Conservation (phyloP, 306 rosid species). For the Dicorynia guianensis region DNA sequence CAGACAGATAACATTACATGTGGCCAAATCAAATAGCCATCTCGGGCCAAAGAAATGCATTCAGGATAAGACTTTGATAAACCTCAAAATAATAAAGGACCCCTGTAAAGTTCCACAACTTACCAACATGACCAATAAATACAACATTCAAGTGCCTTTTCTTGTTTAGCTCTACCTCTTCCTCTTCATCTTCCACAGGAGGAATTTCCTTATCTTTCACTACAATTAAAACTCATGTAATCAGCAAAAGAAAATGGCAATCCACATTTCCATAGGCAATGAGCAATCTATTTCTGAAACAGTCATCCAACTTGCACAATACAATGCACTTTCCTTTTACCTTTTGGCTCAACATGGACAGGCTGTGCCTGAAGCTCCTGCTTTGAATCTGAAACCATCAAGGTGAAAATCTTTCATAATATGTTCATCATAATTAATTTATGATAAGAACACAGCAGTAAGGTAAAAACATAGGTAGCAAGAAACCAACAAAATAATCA, state of each 20-base stretch:
- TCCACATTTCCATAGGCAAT: constrained; percentile 13
- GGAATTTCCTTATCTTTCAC: constrained; percentile 61
- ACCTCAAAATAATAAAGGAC: constrained; percentile 13
- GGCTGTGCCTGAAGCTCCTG: constrained; percentile 49
- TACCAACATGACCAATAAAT: constrained; percentile 97
- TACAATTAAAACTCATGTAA: constrained; percentile 47
- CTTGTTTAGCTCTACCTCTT: constrained; percentile 40
- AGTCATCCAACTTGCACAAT: constrained; percentile 17
- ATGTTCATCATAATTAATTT: constrained; percentile 24
- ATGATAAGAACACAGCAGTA: constrained; percentile 22
- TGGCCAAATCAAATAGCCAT: background rate
- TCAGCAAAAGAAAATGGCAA: constrained; percentile 35
- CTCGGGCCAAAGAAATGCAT: constrained; percentile 17
- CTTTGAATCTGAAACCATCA: constrained; percentile 58
- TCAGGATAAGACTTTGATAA: background rate
- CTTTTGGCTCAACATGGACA: constrained; percentile 61
- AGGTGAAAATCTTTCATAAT: constrained; percentile 23
- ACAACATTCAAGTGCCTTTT: constrained; percentile 94
- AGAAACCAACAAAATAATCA: constrained; percentile 34
- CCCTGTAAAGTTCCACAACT: constrained; percentile 44
- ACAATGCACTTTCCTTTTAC: constrained; percentile 43
- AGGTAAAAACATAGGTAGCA: constrained; percentile 26
- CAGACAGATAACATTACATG: constrained; percentile 19
- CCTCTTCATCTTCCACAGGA: constrained; percentile 46
- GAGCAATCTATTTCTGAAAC: constrained; percentile 17